Evolutionary conservation across 106 monocot genomes (phyloP).

Genomic region (Dendrobium catenatum): DNA sequence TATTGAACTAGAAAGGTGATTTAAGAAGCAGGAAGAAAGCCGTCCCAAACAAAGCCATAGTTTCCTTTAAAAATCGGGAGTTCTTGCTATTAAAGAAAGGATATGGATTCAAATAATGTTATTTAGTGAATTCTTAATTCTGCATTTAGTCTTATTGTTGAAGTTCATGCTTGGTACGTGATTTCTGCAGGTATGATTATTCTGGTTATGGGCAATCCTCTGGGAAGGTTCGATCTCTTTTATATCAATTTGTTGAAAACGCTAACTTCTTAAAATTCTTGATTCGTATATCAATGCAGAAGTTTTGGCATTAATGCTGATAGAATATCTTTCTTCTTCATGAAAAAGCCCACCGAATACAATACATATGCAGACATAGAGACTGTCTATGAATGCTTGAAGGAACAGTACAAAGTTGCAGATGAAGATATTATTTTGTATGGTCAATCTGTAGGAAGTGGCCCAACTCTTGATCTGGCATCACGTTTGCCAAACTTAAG

Average conservation of each 20-base stretch:
- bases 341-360: slow-evolving; percentile 51
- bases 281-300: not conserved
- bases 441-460: slow-evolving; percentile 84
- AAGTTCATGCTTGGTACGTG: not conserved
- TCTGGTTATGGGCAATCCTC: slow-evolving; percentile 33
- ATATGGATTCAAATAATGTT: not conserved
- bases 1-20: too few species aligned
- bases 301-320: not conserved
- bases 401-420: slow-evolving; percentile 40
- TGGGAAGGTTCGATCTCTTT: slow-evolving; percentile 15
- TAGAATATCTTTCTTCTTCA: slow-evolving; percentile 3
- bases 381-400: slow-evolving; percentile 56
- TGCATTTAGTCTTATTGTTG: not conserved
- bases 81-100: slow-evolving; percentile 1
- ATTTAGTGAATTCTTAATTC: not conserved
- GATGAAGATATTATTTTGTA: slow-evolving; percentile 73
- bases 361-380: slow-evolving; percentile 76
- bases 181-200: slow-evolving; percentile 22
- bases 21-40: too few species aligned
- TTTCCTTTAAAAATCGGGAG: not conserved
- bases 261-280: not conserved
- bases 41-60: too few species aligned
- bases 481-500: slow-evolving; percentile 47
- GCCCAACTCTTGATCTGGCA: slow-evolving; percentile 74
- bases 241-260: not conserved